phyloP scores from a whole-genome alignment of 2,329 filamentous ascomycete species.

The Hypoxylon sp. region DNA sequence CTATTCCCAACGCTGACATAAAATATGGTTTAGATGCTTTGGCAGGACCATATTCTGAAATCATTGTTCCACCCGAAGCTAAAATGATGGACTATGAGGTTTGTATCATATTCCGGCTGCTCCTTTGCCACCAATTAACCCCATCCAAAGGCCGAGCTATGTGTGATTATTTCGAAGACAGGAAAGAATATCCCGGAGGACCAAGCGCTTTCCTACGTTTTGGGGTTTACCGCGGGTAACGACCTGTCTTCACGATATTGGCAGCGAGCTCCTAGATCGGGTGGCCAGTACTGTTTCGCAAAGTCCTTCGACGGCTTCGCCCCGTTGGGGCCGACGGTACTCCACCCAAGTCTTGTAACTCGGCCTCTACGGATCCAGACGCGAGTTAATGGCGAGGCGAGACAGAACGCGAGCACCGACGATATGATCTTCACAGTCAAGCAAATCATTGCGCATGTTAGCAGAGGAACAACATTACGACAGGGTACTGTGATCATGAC shows the following conservation, averaged over 20 bases:
- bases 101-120: neutral
- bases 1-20: neutral
- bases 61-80: slow-evolving; percentile 17
- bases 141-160: slow-evolving; percentile 18
- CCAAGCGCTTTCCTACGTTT: slow-evolving; percentile 17
- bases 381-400: slow-evolving; percentile 21
- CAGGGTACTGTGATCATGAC: slow-evolving; percentile 30
- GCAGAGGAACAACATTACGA: slow-evolving; percentile 25
- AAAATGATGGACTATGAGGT: slow-evolving; percentile 33
- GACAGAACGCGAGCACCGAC: slow-evolving; percentile 19
- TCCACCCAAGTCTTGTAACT: slow-evolving; percentile 10
- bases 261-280: slow-evolving; percentile 26
- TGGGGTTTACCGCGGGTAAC: slow-evolving; percentile 27
- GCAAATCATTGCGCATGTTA: slow-evolving; percentile 29
- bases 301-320: slow-evolving; percentile 31
- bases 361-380: slow-evolving; percentile 16
- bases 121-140: neutral
- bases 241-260: slow-evolving; percentile 26
- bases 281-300: slow-evolving; percentile 27
- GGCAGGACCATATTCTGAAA: slow-evolving; percentile 22
- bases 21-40: slow-evolving; percentile 12
- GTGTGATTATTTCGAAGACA: slow-evolving; percentile 23
- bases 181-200: slow-evolving; percentile 31
- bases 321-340: slow-evolving; percentile 25
- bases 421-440: slow-evolving; percentile 25